Evolutionary conservation across 495 filamentous ascomycete genomes (phyloP).

Genomic region (Xylaria acuta): DNA sequence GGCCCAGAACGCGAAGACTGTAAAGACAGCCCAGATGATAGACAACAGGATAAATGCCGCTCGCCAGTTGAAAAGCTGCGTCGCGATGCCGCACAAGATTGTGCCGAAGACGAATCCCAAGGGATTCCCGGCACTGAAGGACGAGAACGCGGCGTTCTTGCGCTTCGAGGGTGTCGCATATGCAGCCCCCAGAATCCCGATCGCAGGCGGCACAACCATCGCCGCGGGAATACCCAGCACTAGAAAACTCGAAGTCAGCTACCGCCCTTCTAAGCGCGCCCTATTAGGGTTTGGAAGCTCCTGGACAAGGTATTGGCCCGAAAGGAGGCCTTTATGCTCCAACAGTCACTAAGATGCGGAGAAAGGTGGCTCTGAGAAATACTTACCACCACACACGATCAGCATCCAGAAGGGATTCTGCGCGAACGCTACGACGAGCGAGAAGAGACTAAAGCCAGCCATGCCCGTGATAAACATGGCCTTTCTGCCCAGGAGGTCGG

Average conservation of each 20-base stretch:
- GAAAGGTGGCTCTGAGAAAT: not conserved
- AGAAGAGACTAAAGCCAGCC: constrained; percentile 62
- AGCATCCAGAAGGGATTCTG: constrained; percentile 68
- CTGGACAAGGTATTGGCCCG: not conserved
- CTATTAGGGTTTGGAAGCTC: not conserved
- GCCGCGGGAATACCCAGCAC: constrained; percentile 67
- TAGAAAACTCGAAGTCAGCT: not conserved
- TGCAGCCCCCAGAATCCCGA: constrained; percentile 68
- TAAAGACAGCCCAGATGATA: constrained; percentile 67
- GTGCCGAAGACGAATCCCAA: constrained; percentile 72
- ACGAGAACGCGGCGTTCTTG: constrained; percentile 74
- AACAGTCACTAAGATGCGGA: not conserved
- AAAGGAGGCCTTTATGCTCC: not conserved
- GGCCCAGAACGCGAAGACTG: constrained; percentile 64
- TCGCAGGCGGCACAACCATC: constrained; percentile 69
- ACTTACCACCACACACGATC: constrained; percentile 59
- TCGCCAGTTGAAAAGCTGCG: constrained; percentile 68
- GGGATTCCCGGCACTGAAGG: constrained; percentile 74
- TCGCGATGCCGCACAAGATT: constrained; percentile 68
- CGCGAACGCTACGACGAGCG: constrained; percentile 65
- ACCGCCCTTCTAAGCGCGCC: not conserved
- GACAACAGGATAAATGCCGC: constrained; percentile 66
- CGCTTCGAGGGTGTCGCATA: constrained; percentile 67
- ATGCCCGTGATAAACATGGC: constrained; percentile 66
- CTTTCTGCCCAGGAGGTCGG: constrained; percentile 71